These are phyloP conservation scores for Salix purpurea DNA, from an alignment of 345 rosid genomes.

Conservation along the genomic window DNA sequence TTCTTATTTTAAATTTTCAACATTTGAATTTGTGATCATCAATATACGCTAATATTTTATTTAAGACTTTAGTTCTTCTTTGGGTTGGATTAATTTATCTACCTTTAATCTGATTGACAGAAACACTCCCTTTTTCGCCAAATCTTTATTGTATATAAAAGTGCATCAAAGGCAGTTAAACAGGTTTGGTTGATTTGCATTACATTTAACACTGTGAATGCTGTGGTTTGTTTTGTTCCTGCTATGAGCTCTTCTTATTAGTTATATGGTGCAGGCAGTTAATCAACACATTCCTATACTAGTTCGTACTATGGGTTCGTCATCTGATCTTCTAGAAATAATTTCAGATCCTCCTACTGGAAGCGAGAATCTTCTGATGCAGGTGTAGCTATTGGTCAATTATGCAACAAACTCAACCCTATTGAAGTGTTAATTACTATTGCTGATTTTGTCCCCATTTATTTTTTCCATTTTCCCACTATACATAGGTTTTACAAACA, in stretches of 20 bases:
- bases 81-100: constrained; percentile 8
- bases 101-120: constrained; percentile 47
- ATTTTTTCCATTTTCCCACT: constrained; percentile 7
- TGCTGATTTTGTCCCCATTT: constrained; percentile 17
- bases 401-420: constrained; percentile 6
- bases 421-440: neutral
- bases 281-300: constrained; percentile 83
- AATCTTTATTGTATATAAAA: constrained; percentile 61
- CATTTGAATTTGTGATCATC: neutral
- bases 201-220: constrained; percentile 1
- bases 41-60: neutral
- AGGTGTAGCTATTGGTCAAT: constrained; percentile 45
- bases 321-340: constrained; percentile 81
- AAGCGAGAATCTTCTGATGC: constrained; percentile 77
- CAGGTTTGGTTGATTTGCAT: constrained; percentile 49
- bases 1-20: neutral
- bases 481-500: constrained; percentile 74
- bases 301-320: constrained; percentile 96
- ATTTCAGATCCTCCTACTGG: constrained; percentile 91
- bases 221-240: constrained; percentile 7
- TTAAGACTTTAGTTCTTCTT: neutral
- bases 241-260: constrained; percentile 17
- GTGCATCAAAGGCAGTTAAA: constrained; percentile 64
- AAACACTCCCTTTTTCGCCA: constrained; percentile 83
- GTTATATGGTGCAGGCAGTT: constrained; percentile 63